Evolutionary conservation across 1,284 basidiomycete species (phyloP).

Genomic region (Tilletia walkeri): DNA sequence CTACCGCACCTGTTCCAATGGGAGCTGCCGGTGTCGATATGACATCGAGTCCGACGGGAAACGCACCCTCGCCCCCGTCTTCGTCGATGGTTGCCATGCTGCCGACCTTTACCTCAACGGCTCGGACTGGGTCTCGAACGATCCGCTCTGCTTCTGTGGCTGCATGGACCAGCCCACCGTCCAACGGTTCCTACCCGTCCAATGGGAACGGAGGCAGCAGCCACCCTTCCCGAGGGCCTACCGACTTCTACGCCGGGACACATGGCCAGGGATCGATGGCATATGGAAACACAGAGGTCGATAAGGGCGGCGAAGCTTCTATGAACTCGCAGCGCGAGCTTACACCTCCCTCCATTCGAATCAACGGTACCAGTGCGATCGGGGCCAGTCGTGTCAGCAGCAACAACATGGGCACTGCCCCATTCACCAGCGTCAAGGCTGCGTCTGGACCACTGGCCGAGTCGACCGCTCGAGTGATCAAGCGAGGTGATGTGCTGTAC

Average conservation of each 20-base stretch:
- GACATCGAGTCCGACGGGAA: background rate
- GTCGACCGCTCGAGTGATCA: constrained; percentile 55
- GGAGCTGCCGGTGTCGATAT: too few relatives aligned
- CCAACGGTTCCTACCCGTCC: background rate
- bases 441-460: background rate
- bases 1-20: too few relatives aligned
- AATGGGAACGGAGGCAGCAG: background rate
- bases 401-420: background rate
- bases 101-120: background rate
- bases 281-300: background rate
- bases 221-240: background rate
- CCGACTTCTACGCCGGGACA: constrained; percentile 11
- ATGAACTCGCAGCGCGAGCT: constrained; percentile 7
- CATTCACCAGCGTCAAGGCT: background rate
- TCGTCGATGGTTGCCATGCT: too few relatives aligned
- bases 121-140: background rate
- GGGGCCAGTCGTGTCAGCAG: too few relatives aligned
- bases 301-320: background rate
- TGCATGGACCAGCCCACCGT: constrained; percentile 14
- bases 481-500: constrained; percentile 68
- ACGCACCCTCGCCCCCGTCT: background rate
- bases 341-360: background rate
- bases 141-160: constrained; percentile 6
- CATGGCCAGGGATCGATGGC: background rate
- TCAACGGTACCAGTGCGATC: background rate